A percentile compares a stretch with the other conserved stretches of the same genome.
phyloP scores from a whole-genome alignment of 371 early-diverging fungal genomes.

The Apophysomyces variabilis region DNA sequence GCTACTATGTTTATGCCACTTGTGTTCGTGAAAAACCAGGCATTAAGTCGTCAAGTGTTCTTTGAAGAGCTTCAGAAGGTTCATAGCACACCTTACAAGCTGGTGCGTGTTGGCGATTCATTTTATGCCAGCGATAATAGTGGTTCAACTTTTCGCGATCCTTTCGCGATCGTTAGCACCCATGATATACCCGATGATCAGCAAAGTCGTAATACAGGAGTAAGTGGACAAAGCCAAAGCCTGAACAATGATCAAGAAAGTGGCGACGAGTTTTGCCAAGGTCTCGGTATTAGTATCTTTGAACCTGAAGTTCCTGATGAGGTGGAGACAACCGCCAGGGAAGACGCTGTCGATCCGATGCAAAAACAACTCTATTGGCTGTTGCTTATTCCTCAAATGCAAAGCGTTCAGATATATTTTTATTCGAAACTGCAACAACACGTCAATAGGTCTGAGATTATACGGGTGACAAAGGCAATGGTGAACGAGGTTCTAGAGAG shows the following conservation, averaged over 20 bases:
- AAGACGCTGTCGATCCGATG: not conserved
- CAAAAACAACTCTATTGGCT: constrained; percentile 68
- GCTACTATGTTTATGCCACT: constrained; percentile 65
- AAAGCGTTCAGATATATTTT: constrained; percentile 67
- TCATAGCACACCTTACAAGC: constrained; percentile 52
- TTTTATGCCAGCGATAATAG: constrained; percentile 66
- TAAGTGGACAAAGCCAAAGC: not conserved
- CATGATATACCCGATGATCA: constrained; percentile 7
- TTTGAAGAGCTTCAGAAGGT: constrained; percentile 60
- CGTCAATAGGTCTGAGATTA: constrained; percentile 60
- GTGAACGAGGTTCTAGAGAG: constrained; percentile 65
- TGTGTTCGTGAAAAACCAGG: constrained; percentile 61
- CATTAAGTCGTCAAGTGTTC: constrained; percentile 58
- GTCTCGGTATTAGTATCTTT: constrained; percentile 51
- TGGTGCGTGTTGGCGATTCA: constrained; percentile 60
- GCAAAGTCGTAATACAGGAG: constrained; percentile 6
- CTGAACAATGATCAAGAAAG: constrained; percentile 11
- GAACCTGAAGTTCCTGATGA: constrained; percentile 33
- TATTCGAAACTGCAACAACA: constrained; percentile 69
- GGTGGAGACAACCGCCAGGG: constrained; percentile 10
- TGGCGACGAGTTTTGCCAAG: constrained; percentile 50
- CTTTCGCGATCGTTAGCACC: not conserved
- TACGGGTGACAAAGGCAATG: constrained; percentile 60
- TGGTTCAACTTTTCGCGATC: not conserved
- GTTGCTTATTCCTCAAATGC: constrained; percentile 60